phyloP scores from a whole-genome alignment of 2,329 filamentous ascomycete genomes.

The Aspergillus alliaceus region DNA sequence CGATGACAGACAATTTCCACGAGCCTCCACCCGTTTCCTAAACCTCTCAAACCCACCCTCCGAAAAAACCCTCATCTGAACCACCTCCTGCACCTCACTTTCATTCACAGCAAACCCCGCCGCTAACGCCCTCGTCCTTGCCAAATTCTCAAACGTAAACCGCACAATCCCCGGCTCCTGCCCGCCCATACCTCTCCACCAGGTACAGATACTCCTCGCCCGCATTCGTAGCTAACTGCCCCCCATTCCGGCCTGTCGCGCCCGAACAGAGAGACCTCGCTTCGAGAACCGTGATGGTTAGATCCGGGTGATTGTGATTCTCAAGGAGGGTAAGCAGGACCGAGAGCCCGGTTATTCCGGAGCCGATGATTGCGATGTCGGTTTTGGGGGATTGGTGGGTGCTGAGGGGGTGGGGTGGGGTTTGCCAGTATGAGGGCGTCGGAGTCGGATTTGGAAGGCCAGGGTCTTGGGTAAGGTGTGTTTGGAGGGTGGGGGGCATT shows the following conservation, averaged over 20 bases:
- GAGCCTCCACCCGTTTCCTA: conserved; percentile 16
- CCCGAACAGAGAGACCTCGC: conserved; percentile 37
- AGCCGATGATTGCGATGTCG: conserved; percentile 37
- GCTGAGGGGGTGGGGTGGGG: conserved; percentile 31
- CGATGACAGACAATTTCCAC: too few species aligned
- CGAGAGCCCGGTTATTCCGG: conserved; percentile 37
- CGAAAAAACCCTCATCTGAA: conserved; percentile 27
- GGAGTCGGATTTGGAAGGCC: conserved; percentile 37
- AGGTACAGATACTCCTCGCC: conserved; percentile 28
- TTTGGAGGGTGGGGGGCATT: neutral
- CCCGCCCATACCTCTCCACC: conserved; percentile 16
- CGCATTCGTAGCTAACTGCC: conserved; percentile 30
- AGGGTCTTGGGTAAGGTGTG: conserved; percentile 24
- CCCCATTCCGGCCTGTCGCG: conserved; percentile 40
- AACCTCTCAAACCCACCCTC: conserved; percentile 22
- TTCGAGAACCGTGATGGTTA: conserved; percentile 34
- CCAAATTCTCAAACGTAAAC: conserved; percentile 41
- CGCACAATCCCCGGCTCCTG: conserved; percentile 35
- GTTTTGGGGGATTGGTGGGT: conserved; percentile 27
- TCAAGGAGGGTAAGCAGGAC: conserved; percentile 33
- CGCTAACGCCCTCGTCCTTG: conserved; percentile 38
- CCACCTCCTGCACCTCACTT: conserved; percentile 23
- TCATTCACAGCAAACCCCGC: conserved; percentile 31
- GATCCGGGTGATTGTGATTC: conserved; percentile 19
- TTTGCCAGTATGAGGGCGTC: conserved; percentile 39